Percentiles rank a stretch among this genome's conserved stretches.
Conservation (phyloP, 2,329 filamentous ascomycete species). For the Davidsoniella eucalypti region DNA sequence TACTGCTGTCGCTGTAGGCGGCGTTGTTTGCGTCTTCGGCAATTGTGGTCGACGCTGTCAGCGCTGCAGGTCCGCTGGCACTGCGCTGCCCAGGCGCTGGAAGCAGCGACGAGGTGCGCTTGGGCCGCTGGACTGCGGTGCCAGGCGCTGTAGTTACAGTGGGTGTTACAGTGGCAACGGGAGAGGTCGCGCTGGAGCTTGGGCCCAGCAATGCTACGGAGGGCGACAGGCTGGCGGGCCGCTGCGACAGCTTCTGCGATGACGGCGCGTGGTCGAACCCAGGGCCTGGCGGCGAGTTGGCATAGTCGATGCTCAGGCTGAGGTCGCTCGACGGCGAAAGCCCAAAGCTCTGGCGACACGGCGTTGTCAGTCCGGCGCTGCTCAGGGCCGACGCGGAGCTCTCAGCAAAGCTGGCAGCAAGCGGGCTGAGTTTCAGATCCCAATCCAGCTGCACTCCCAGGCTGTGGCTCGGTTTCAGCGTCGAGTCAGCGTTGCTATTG, state of each 20-base stretch:
- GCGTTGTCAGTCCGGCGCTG: conserved; percentile 5
- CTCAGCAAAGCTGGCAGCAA: conserved; percentile 10
- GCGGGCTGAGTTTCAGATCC: conserved; percentile 10
- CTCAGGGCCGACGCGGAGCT: conserved; percentile 4
- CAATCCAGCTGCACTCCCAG: conserved; percentile 8
- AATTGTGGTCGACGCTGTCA: neutral
- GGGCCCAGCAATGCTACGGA: neutral
- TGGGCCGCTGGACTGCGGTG: neutral
- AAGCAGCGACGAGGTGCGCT: too few relatives aligned
- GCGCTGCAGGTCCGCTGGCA: too few relatives aligned
- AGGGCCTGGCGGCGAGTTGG: too few relatives aligned
- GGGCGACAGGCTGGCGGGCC: too few relatives aligned
- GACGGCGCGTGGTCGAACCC: too few relatives aligned
- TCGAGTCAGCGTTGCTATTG: neutral
- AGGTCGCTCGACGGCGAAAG: neutral
- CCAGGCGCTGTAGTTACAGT: neutral
- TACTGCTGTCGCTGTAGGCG: too few relatives aligned
- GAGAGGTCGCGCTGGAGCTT: neutral
- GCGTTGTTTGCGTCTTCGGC: too few relatives aligned
- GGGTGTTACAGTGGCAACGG: neutral
- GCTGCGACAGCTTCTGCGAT: neutral
- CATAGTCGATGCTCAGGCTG: neutral
- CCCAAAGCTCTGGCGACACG: conserved; percentile 5
- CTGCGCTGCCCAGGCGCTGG: too few relatives aligned
- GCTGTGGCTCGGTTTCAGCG: neutral